A percentile compares a stretch with the other conserved stretches of the same genome.
These are phyloP conservation scores for Cryptosporidium ryanae DNA, from an alignment of 169 alveolate genomes.

Conservation along the genomic window DNA sequence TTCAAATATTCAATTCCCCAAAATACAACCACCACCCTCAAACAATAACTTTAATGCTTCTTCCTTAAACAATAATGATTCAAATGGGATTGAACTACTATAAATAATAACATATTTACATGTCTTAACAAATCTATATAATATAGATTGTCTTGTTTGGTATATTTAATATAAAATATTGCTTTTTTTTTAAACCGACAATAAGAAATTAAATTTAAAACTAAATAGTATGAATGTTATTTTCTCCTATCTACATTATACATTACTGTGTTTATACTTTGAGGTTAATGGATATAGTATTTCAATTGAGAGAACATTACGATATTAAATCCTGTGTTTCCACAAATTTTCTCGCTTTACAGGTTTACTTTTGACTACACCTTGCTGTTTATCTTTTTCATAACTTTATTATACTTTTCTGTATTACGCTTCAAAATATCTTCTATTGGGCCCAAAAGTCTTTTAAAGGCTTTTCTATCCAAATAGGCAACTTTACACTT, in stretches of 20 bases:
- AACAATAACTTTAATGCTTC: background rate
- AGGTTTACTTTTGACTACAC: background rate
- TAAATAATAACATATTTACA: background rate
- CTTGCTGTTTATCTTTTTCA: constrained; percentile 48
- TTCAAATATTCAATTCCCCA: constrained; percentile 26
- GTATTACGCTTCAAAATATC: constrained; percentile 92
- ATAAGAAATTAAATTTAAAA: no score
- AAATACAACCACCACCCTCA: constrained; percentile 51
- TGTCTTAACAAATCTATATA: background rate
- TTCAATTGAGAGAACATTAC: background rate
- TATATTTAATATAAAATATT: background rate
- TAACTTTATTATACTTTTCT: constrained; percentile 87
- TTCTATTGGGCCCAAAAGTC: constrained; percentile 95
- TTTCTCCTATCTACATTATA: no score
- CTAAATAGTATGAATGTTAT: no score
- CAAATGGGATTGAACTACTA: constrained; percentile 51
- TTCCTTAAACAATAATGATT: background rate
- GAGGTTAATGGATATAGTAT: background rate
- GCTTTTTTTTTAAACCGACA: background rate
- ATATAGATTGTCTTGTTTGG: background rate
- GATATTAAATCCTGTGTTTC: background rate
- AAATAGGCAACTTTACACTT: constrained; percentile 86
- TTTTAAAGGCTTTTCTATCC: constrained; percentile 93
- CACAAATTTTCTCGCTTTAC: no score
- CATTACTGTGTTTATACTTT: no score